These are phyloP conservation scores for Colletotrichum liaoningense DNA, from an alignment of 2,329 filamentous ascomycete genomes.

Conservation along the genomic window DNA sequence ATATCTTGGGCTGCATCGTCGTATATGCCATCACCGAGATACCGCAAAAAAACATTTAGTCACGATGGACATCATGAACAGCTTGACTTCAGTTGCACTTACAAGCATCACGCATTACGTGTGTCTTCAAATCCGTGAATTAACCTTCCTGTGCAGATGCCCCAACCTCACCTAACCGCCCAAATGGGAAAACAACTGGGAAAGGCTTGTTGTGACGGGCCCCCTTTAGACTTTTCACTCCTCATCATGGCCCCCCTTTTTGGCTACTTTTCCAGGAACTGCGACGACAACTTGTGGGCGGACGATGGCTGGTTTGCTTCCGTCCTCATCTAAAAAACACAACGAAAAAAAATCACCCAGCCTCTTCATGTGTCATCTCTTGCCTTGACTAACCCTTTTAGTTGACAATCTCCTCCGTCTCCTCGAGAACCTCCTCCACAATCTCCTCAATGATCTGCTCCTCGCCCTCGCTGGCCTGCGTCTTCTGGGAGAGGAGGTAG, in stretches of 20 bases:
- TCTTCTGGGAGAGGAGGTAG: constrained; percentile 67
- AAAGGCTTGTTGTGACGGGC: constrained; percentile 3
- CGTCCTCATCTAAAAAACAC: constrained; percentile 17
- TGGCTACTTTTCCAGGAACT: neutral
- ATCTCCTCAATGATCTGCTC: constrained; percentile 89
- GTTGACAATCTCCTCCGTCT: constrained; percentile 81
- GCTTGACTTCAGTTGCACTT: neutral
- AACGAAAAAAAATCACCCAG: neutral
- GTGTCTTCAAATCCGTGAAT: constrained; percentile 34
- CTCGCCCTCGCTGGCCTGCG: constrained; percentile 68
- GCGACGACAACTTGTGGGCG: neutral
- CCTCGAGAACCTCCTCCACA: constrained; percentile 84
- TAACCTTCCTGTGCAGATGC: constrained; percentile 29
- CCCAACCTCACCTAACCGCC: constrained; percentile 24
- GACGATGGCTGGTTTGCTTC: neutral
- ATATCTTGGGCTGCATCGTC: neutral
- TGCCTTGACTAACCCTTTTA: constrained; percentile 29
- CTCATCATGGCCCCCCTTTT: constrained; percentile 1
- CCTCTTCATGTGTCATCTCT: neutral
- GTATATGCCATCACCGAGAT: neutral
- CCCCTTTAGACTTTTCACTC: constrained; percentile 12
- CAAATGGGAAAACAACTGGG: constrained; percentile 31
- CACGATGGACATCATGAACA: neutral
- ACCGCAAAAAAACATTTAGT: neutral
- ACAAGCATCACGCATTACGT: neutral